phyloP scores from a whole-genome alignment of 1,284 basidiomycete genomes.

The Heterobasidion parviporum region DNA sequence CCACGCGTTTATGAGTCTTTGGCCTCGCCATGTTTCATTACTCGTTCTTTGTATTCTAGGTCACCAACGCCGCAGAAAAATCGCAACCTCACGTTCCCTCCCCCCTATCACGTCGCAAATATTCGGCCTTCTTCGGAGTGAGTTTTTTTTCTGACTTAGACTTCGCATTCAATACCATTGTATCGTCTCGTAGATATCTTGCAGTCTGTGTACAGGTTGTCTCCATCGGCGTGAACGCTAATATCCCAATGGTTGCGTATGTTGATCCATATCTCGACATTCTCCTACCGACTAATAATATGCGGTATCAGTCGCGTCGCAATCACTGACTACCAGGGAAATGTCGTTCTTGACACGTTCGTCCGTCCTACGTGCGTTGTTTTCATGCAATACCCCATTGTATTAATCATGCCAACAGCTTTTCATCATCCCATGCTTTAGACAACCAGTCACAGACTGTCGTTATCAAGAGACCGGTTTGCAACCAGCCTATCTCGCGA shows the following conservation, averaged over 20 bases:
- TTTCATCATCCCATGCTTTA: slow-evolving; percentile 13
- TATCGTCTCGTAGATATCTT: slow-evolving; percentile 31
- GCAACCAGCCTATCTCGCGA: slow-evolving; percentile 27
- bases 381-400: not conserved
- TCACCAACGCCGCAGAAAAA: no score
- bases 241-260: slow-evolving; percentile 45
- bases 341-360: slow-evolving; percentile 39
- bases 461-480: slow-evolving; percentile 41
- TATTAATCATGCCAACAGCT: not conserved
- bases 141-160: not conserved
- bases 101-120: no score
- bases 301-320: slow-evolving; percentile 23
- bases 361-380: slow-evolving; percentile 44
- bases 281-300: not conserved
- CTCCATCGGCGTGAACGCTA: slow-evolving; percentile 27
- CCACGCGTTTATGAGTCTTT: no score
- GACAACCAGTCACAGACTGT: slow-evolving; percentile 40
- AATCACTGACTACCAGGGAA: slow-evolving; percentile 41
- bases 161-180: not conserved
- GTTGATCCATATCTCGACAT: slow-evolving; percentile 15
- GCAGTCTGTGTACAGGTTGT: slow-evolving; percentile 38
- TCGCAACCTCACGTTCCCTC: no score
- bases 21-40: no score
- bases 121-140: no score
- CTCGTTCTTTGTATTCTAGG: no score